Percentiles rank a stretch among this genome's conserved stretches.
Evolutionary conservation across 2,329 filamentous ascomycete species (phyloP).

Genomic region (Verticillium alfalfae): DNA sequence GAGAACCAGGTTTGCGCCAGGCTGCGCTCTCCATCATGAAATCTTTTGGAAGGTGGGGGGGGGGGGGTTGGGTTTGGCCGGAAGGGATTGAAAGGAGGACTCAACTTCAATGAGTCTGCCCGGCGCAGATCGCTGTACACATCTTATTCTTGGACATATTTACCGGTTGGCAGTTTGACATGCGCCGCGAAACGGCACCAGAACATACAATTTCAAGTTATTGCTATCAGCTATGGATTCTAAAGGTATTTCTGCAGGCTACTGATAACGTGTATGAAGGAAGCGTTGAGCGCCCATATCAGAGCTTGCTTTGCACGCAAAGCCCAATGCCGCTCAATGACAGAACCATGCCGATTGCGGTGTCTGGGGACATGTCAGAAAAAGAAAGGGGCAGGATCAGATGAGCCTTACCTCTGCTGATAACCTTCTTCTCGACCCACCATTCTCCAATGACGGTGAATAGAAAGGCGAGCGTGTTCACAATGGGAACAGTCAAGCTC

Average conservation of each 20-base stretch:
- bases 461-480: slow-evolving; percentile 90
- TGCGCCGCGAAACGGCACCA: background rate
- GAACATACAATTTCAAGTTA: background rate
- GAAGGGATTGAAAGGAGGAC: background rate
- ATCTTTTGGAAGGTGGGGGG: background rate
- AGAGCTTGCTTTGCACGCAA: slow-evolving; percentile 66
- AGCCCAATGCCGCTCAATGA: slow-evolving; percentile 76
- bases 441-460: slow-evolving; percentile 94
- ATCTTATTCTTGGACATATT: background rate
- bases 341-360: slow-evolving; percentile 74
- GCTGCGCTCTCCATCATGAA: background rate
- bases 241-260: too few species aligned
- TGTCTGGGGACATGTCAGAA: slow-evolving; percentile 47
- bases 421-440: slow-evolving; percentile 89
- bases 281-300: background rate
- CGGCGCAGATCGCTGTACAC: slow-evolving; percentile 2
- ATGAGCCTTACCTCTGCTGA: slow-evolving; percentile 63
- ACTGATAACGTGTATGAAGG: too few species aligned
- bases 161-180: background rate
- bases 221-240: too few species aligned
- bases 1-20: background rate
- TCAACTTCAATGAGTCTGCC: background rate
- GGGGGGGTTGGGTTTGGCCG: background rate
- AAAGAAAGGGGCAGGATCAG: background rate
- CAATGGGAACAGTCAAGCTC: slow-evolving; percentile 89